phyloP scores from a whole-genome alignment of 768 basidiomycete species.

The Trametes cubensis region DNA sequence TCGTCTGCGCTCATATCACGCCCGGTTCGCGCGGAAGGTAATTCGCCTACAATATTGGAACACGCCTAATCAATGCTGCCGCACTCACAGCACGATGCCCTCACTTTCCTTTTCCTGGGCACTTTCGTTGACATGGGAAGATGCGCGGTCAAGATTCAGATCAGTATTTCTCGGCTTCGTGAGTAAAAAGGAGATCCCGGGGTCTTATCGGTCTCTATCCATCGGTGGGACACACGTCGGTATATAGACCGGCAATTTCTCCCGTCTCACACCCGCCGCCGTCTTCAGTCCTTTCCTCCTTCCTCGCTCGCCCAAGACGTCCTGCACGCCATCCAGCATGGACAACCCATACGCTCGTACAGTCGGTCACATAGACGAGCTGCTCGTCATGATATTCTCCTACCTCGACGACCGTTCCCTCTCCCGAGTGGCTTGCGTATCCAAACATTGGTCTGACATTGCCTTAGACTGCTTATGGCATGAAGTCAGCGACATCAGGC shows the following conservation, averaged over 20 bases:
- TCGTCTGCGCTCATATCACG: background rate
- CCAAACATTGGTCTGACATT: conserved; percentile 58
- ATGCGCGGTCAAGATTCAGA: conserved; percentile 18
- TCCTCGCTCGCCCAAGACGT: background rate
- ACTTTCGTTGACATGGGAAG: conserved; percentile 12
- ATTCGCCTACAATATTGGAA: conserved; percentile 4
- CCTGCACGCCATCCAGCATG: conserved; percentile 9
- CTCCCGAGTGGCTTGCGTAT: conserved; percentile 47
- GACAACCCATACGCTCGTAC: conserved; percentile 1
- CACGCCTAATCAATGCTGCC: background rate
- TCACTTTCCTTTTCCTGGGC: background rate
- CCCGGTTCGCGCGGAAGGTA: conserved; percentile 2
- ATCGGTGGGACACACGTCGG: conserved; percentile 16
- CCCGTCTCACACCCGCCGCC: conserved; percentile 4
- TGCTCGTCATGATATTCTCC: conserved; percentile 30
- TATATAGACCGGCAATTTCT: conserved; percentile 27
- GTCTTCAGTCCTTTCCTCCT: conserved; percentile 7
- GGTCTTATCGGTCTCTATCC: conserved; percentile 27
- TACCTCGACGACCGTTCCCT: conserved; percentile 30
- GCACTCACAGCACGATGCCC: background rate
- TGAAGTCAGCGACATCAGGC: conserved; percentile 49
- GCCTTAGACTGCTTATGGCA: conserved; percentile 63
- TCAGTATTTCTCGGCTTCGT: conserved; percentile 9
- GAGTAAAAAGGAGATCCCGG: conserved; percentile 19
- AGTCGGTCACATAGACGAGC: conserved; percentile 27